Base-by-base conservation (phyloP, 345 rosid genomes). In the Brassica carinata region DNA sequence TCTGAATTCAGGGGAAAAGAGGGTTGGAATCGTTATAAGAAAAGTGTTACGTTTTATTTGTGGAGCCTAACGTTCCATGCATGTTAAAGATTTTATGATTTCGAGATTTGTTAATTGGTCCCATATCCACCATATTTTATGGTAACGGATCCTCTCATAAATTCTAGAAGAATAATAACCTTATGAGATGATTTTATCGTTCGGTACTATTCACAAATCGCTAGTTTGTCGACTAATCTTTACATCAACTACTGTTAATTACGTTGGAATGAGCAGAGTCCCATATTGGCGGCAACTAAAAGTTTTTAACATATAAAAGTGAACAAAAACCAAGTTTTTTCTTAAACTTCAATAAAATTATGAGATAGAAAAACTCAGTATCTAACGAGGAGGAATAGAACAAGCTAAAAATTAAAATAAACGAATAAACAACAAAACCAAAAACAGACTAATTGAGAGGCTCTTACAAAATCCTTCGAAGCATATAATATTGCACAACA, bases 391-490 rank as follows among this genome's bases (percentile, higher is more conserved):
- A 29, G 4, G 9, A 51, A 40, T 26, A 70, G 23, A 69, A 48
- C 4, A 69, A 8, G 61, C 8, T n/a, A 1, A 69, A 3, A 5
- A 3, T 3, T 13, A 45, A 13, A 45, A 3, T 5, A 69, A n/a
- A 31, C 48, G 55, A 17, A 27, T 69, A 5, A 29, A 10, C 8
- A 29, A 31, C 11, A 17, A 40, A 72, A 55, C 14, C 7, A 30
- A 33, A 9, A 34, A 34, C 8, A 65, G 4, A 34, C 65, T 48
- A 59, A 19, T 26, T 10, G 36, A 64, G 53, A 64, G 29, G 23
- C 53, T 33, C 38, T 36, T 78, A 51, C 77, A 78, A 78, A 78
- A 71, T 72, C 55, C 26, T 33, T 34, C 14, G 57, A 53, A 29
- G 67, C 72, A 72, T 64, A 63, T 9, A n/a, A 51, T 11, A 62